A percentile compares a stretch with the other conserved stretches of the same genome.
phyloP scores from a whole-genome alignment of 306 rosid genomes.

The Herpetospermum pedunculosum region DNA sequence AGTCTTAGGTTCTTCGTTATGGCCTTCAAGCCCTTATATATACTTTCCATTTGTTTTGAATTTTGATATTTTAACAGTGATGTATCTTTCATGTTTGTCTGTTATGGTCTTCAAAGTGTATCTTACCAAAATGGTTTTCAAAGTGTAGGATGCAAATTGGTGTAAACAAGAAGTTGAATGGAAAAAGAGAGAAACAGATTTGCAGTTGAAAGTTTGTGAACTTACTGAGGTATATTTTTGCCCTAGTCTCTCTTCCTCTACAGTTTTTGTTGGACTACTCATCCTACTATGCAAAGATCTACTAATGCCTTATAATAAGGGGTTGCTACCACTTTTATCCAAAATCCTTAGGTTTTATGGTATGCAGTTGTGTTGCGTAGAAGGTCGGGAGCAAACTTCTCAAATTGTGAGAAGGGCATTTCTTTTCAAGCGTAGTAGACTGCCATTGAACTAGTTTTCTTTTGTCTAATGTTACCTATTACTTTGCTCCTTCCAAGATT shows the following conservation, averaged over 20 bases:
- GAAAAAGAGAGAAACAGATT: conserved; percentile 32
- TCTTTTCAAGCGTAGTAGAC: too few species aligned
- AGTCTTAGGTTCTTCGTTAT: not conserved
- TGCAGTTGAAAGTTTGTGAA: conserved; percentile 23
- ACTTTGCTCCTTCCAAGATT: too few species aligned
- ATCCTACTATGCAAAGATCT: too few species aligned
- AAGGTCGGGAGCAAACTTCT: not conserved
- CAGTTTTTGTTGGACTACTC: not conserved
- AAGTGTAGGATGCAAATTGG: conserved; percentile 47
- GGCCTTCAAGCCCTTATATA: not conserved
- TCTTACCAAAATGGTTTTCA: not conserved
- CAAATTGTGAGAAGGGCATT: not conserved
- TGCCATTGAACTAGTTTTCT: too few species aligned
- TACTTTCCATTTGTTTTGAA: not conserved
- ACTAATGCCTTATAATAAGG: too few species aligned
- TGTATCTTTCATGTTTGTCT: not conserved
- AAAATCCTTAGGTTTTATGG: not conserved
- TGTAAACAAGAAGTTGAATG: conserved; percentile 46
- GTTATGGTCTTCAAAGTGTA: conserved; percentile 15
- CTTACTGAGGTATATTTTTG: conserved; percentile 40
- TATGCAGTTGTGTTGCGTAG: not conserved
- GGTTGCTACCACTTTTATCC: too few species aligned
- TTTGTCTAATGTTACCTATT: too few species aligned
- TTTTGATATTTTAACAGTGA: not conserved
- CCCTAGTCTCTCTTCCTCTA: not conserved